Evolutionary conservation across 2,329 filamentous ascomycete species (phyloP).

Genomic region (Phialophora tarda): DNA sequence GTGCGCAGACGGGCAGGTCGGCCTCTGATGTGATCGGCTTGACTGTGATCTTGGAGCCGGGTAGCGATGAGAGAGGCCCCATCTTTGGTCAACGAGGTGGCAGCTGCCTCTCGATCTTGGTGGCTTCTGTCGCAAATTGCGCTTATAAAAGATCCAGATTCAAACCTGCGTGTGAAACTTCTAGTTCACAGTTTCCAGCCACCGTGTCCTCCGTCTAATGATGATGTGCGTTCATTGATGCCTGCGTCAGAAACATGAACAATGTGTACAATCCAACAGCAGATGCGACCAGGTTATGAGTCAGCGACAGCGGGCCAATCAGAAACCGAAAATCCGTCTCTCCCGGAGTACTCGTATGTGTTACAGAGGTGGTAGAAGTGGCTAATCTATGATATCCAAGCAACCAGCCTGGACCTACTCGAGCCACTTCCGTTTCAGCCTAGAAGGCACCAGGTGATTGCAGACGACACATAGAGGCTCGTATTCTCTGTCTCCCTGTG

Average conservation of each 20-base stretch:
- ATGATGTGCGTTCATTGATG: background rate
- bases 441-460: background rate
- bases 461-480: background rate
- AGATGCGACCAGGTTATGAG: background rate
- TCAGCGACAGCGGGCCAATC: background rate
- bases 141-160: background rate
- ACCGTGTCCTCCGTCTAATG: background rate
- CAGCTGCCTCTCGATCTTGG: background rate
- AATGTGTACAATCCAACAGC: background rate
- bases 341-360: background rate
- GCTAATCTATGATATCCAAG: background rate
- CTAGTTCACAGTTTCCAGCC: background rate
- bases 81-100: background rate
- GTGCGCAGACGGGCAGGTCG: conserved; percentile 30
- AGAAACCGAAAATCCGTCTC: background rate
- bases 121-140: background rate
- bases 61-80: background rate
- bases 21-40: conserved; percentile 28
- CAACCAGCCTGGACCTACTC: background rate
- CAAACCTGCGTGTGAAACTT: background rate
- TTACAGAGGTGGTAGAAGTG: background rate
- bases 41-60: conserved; percentile 14
- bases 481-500: background rate
- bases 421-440: background rate
- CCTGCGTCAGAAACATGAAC: background rate